Conservation (phyloP, 306 rosid species). For the Mucuna pruriens region DNA sequence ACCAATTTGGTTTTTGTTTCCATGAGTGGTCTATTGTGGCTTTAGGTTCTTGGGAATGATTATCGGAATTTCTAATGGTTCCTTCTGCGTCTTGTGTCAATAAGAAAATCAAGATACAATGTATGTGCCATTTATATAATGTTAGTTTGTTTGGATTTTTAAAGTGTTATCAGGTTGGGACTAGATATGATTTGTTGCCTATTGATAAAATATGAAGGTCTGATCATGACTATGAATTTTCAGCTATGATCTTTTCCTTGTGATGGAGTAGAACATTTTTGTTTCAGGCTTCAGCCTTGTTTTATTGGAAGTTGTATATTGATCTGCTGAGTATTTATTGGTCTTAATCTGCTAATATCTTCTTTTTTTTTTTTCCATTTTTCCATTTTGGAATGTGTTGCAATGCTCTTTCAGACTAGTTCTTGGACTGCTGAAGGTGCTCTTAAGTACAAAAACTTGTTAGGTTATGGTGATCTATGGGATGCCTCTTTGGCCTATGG, state of each 20-base stretch:
- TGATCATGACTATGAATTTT: constrained; percentile 15
- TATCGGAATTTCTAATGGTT: constrained; percentile 5
- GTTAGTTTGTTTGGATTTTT: constrained; percentile 19
- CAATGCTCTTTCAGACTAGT: constrained; percentile 71
- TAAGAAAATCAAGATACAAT: constrained; percentile 17
- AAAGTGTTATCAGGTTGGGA: background rate
- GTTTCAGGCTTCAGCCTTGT: constrained; percentile 26
- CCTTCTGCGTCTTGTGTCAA: background rate
- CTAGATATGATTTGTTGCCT: background rate
- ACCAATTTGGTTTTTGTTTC: background rate
- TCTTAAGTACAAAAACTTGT: constrained; percentile 78
- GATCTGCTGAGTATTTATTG: constrained; percentile 16
- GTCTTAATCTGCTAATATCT: background rate
- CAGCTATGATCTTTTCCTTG: constrained; percentile 17
- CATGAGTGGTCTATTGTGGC: background rate
- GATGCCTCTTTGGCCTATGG: constrained; percentile 93
- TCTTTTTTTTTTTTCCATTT: constrained; percentile 17
- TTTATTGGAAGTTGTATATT: constrained; percentile 18
- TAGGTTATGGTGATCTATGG: constrained; percentile 97
- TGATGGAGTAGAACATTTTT: constrained; percentile 3
- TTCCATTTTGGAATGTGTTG: constrained; percentile 34
- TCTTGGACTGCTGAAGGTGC: constrained; percentile 89
- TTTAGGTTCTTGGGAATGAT: background rate
- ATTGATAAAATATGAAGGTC: constrained; percentile 5
- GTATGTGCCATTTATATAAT: background rate